A percentile compares a stretch with the other conserved stretches of the same genome.
phyloP scores from a whole-genome alignment of 345 rosid genomes.

The Microthlaspi erraticum region DNA sequence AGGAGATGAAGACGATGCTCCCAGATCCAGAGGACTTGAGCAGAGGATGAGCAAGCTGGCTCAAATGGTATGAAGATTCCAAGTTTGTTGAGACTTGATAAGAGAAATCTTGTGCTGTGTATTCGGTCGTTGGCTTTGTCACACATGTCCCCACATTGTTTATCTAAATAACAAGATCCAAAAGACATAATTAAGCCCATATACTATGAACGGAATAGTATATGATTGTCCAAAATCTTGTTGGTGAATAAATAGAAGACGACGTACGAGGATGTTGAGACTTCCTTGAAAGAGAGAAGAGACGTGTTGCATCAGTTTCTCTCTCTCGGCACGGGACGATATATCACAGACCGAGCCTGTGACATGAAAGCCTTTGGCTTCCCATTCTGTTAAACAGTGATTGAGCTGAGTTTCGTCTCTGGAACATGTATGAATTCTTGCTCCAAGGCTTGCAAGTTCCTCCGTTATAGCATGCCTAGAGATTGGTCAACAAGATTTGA shows the following conservation, averaged over 20 bases:
- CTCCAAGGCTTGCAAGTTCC: conserved; percentile 30
- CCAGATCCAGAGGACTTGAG: conserved; percentile 65
- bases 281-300: conserved; percentile 10
- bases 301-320: conserved; percentile 23
- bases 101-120: conserved; percentile 60
- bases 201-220: too few relatives aligned
- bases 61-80: conserved; percentile 70
- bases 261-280: conserved; percentile 27
- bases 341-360: conserved; percentile 30
- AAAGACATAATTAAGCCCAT: too few relatives aligned
- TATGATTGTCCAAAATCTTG: too few relatives aligned
- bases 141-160: conserved; percentile 76
- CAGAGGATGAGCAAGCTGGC: conserved; percentile 73
- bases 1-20: conserved; percentile 69
- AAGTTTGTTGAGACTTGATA: conserved; percentile 63
- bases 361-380: conserved; percentile 22
- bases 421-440: conserved; percentile 20
- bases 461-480: conserved; percentile 24
- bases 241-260: background rate
- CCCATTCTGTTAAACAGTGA: conserved; percentile 18
- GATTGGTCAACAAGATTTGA: background rate
- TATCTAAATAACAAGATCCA: conserved; percentile 38
- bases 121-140: conserved; percentile 61
- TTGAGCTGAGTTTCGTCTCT: conserved; percentile 24
- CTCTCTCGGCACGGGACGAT: conserved; percentile 7